Evolutionary conservation across 768 basidiomycete genomes (phyloP).

Genomic region (Pisolithus sp.): DNA sequence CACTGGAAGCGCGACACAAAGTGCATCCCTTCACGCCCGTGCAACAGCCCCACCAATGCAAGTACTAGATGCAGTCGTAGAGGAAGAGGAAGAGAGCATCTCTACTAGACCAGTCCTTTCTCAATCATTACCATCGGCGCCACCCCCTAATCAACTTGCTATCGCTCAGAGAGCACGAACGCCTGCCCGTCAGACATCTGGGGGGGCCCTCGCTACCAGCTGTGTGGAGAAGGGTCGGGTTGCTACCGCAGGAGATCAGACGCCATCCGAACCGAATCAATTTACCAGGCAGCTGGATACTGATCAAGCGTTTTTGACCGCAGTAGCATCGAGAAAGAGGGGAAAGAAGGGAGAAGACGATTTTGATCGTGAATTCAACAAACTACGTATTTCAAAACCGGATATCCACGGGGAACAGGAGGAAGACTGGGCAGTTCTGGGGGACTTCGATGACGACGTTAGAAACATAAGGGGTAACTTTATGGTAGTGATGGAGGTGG

Average conservation of each 20-base stretch:
- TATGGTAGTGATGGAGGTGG: conserved; percentile 70
- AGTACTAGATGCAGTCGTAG: conserved; percentile 34
- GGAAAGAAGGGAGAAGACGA: conserved; percentile 62
- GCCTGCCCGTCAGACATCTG: conserved; percentile 1
- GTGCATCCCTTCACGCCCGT: conserved; percentile 4
- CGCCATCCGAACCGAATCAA: conserved; percentile 7
- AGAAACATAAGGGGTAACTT: conserved; percentile 64
- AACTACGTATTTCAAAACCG: conserved; percentile 64
- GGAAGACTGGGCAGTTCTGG: conserved; percentile 54
- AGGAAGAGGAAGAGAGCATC: conserved; percentile 51
- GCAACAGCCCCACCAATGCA: conserved; percentile 2
- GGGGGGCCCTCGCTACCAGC: background rate
- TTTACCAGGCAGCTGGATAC: conserved; percentile 35
- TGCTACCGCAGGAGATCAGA: conserved; percentile 11
- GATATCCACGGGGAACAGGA: conserved; percentile 42
- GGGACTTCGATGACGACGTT: conserved; percentile 56
- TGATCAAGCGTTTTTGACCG: conserved; percentile 65
- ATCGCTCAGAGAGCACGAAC: background rate
- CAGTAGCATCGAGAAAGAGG: conserved; percentile 65
- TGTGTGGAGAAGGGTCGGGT: conserved; percentile 16
- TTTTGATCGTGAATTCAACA: conserved; percentile 77
- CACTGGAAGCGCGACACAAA: conserved; percentile 24
- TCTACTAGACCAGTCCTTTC: background rate
- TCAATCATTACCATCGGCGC: background rate
- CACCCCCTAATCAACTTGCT: background rate